Base-by-base conservation (phyloP, 179 eudicot species). In the Spinacia oleracea region DNA sequence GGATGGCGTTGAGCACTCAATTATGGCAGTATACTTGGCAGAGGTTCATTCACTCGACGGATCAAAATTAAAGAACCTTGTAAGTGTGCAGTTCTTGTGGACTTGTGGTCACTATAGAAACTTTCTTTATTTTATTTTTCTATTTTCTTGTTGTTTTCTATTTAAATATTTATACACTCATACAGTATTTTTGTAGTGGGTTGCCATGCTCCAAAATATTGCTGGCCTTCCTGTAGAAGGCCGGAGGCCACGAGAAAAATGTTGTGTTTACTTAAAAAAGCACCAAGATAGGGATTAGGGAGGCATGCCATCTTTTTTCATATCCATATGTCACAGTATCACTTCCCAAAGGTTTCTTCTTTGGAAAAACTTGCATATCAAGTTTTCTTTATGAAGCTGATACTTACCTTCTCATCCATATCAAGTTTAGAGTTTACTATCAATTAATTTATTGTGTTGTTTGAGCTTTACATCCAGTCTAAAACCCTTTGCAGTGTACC, bases 1-100 rank as follows among this genome's bases (percentile, higher is more conserved):
- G 74, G 90, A 85, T 79, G 93, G 92, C 76, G 77, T 87, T 86
- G 92, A 89, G 81, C 97, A 90, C 74, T 77, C 86, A 51, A 84
- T 90, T 71, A 85, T 92, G 64, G 97, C 97, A 76, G 97, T 93
- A 76, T 94, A 89, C 86, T 80, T 96, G 86, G 96, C 97, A 77
- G 88, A 87, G 77, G 87, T 90, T 83, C 91, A 89, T 82, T 83
- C 89, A 77, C 81, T 92, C 73, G 82, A 86, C 80, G 85, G 89
- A 58, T 84, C 89, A 34, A 89, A 87, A 75, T 60, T 93, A 20
- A 88, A 91, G 79, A 85, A 85, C 72, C 77, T 88, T 85, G 99
- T 96, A 77, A 87, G 96, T 84, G 60, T 62, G 76, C 62, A 78
- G 38, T 75, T 48, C 48, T 21, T 15, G 53, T 48, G 18, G 53